Evolutionary conservation across 148 eudicot genomes (phyloP), one percentile per base, ranked within the genome.

Genomic region (Rhododendron kiyosumense): DNA sequence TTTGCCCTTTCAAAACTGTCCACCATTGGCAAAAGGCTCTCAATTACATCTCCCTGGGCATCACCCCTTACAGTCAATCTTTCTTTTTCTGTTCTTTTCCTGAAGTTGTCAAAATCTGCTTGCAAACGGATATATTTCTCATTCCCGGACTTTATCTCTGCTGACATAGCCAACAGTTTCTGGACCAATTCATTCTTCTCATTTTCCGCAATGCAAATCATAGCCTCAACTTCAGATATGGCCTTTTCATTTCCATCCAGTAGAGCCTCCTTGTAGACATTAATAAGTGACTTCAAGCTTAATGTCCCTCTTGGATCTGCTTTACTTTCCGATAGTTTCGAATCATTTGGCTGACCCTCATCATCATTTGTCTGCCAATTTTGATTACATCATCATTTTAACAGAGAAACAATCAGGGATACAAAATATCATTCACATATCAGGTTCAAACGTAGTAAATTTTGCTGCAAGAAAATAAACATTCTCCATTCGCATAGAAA

Each of bases 1-100:
- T 93, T 95, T 59, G 98, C 99, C 87, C 93, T 92, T 89, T 97
- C 99, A 86, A 97, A 97, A 88, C 90, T 94, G 86, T 97, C 98
- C 84, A 95, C 98, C 95, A 95, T 94, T 41, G 96, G 93, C 91
- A 97, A 92, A 86, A 97, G 96, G 90, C 94, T 94, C 89, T 93
- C 94, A 63, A 97, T 93, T 71, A 97, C 94, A 88, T 94, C 99
- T 75, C 98, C 97, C 81, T 95, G 93, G 59, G 95, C 98, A 87
- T 95, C 88, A 79, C 90, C 94, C 87, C 94, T 91, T 81, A 89
- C 76, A 1, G 89, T 91, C 83, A 92, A 89, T 84, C 89, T 92
- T 88, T 97, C 98, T 82, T 95, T 97, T n/a, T 94, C 98, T 3
- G 95, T 91, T 84, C 98, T 95, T 91, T 93, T 97, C 86, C 99